Conservation (phyloP, 257 asterid species). For the Scutellaria barbata region DNA sequence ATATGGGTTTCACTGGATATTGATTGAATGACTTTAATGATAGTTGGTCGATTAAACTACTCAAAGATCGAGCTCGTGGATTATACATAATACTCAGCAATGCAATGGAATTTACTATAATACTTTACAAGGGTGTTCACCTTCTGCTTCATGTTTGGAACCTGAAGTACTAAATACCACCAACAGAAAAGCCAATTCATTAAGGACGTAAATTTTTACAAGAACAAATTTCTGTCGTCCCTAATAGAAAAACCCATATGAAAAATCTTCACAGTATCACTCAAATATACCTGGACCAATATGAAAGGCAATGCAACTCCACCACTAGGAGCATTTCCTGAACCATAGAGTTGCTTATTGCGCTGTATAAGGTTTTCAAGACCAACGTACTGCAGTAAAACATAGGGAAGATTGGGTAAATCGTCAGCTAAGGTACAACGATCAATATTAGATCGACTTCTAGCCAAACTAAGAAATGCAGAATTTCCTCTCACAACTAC, state of each 20-base stretch:
- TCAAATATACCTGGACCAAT: slow-evolving; percentile 81
- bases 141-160: no score
- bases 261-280: slow-evolving; percentile 9
- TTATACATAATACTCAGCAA: background rate
- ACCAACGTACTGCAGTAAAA: slow-evolving; percentile 64
- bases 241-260: slow-evolving; percentile 14
- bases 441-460: background rate
- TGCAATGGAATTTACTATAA: no score
- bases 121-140: no score
- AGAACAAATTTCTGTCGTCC: slow-evolving; percentile 11
- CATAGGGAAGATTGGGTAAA: slow-evolving; percentile 2
- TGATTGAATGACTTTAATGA: background rate
- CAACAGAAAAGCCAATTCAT: no score
- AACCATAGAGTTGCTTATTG: slow-evolving; percentile 77
- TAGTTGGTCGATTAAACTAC: background rate
- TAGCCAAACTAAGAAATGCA: slow-evolving; percentile 27
- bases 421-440: slow-evolving; percentile 12
- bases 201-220: no score
- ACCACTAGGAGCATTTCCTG: slow-evolving; percentile 92
- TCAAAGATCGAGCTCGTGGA: background rate
- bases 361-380: slow-evolving; percentile 88
- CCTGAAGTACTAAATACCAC: no score
- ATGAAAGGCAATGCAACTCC: slow-evolving; percentile 98
- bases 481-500: slow-evolving; percentile 28
- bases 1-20: background rate